Base-by-base conservation (phyloP, 106 monocot species). In the Triglochin maritima region DNA sequence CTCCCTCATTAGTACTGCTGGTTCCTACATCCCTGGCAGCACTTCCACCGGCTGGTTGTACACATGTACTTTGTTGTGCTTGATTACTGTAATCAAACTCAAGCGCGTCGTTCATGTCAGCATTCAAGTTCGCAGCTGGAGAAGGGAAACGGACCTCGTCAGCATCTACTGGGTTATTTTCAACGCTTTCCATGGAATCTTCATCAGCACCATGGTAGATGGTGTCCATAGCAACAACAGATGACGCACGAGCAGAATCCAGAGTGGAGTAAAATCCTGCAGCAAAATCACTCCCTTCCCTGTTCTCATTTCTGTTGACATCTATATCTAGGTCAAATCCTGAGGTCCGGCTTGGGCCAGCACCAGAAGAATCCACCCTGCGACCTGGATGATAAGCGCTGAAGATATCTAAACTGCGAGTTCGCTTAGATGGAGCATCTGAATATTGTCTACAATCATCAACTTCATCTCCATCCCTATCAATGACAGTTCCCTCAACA, bases 141-240 rank as follows among this genome's bases (percentile, higher is more conserved):
- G 89, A 89, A 9, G 78, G 74, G 62, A 82, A 74, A 54, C 84
- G 79, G 55, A 81, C 73, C 64, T 84, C 88, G 77, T 82, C 78
- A 71, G 73, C 59, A 80, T 84, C 81, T 11, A 81, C 91, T n/a
- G 86, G 91, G 72, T 82, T 79, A 74, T 98, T 88, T 75, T 98
- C 96, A 76, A 98, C 96, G 75, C 96, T 98, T 85, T 98, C 96
- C 91, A 91, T 88, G 12, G 96, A 98, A 67, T 98, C 84, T 45
- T 88, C 84, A 44, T 76, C 78, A 50, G 66, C 74, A 64, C 70
- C 74, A 72, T 74, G 83, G 46, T 72, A 69, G 12, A 91, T 69
- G 13, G 83, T 91, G 63, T 91, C 88, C 91, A 98, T 91, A 50
- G 96, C 96, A 79, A 91, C 78, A 72, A 98, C 91, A 66, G 91